Evolutionary conservation across 371 early-diverging fungal genomes (phyloP).

Genomic region (Globomyces sp.): DNA sequence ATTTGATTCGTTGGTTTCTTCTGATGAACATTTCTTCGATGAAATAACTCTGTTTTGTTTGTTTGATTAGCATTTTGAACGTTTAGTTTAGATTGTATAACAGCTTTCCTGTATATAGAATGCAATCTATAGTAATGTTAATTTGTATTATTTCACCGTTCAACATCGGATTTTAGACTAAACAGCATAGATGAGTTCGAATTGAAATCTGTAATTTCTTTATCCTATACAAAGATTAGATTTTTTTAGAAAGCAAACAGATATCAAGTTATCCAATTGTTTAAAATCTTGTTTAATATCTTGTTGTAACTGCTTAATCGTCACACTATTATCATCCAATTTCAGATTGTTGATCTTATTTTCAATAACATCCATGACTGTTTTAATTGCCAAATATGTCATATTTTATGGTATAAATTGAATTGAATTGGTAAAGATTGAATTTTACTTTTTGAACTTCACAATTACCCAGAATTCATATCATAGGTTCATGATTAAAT

Average conservation of each 20-base stretch:
- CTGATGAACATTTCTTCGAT: not conserved
- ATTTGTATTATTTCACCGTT: no score
- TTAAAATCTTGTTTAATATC: slow-evolving; percentile 1
- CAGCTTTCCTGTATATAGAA: not conserved
- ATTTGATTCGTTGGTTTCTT: no score
- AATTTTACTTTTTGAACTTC: no score
- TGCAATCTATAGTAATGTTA: no score
- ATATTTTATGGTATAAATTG: not conserved
- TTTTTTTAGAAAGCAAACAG: no score
- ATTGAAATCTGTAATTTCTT: no score
- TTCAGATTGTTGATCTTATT: not conserved
- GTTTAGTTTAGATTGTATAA: not conserved
- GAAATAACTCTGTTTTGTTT: not conserved
- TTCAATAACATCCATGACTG: not conserved
- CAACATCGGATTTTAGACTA: no score
- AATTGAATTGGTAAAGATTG: no score
- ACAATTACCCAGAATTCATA: no score
- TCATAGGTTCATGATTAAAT: no score
- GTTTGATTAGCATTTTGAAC: not conserved
- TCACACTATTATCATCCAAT: not conserved
- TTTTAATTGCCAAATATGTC: not conserved
- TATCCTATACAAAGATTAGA: no score
- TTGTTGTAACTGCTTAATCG: not conserved
- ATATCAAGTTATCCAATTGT: not conserved
- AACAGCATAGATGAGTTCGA: no score